phyloP scores from a whole-genome alignment of 2,329 filamentous ascomycete genomes.

The Fusarium albosuccineum region DNA sequence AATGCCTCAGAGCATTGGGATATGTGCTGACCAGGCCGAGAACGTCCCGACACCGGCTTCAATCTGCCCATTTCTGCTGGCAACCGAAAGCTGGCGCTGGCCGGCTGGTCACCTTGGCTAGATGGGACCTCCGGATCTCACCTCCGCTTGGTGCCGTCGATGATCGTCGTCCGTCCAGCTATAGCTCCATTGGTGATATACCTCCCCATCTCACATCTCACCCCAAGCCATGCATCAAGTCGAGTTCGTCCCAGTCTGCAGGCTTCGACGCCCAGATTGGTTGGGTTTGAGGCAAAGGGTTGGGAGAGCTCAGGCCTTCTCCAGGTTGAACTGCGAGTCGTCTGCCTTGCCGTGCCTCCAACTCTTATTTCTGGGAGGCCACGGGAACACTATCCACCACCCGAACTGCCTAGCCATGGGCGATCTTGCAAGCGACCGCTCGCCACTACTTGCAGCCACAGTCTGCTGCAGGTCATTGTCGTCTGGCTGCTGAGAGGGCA shows the following conservation, averaged over 20 bases:
- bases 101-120: constrained; percentile 9
- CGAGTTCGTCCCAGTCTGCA: constrained; percentile 35
- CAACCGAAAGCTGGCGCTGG: constrained; percentile 5
- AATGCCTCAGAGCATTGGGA: constrained; percentile 5
- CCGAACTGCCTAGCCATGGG: constrained; percentile 20
- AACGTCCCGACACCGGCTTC: background rate
- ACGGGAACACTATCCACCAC: constrained; percentile 39
- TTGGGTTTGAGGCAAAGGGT: constrained; percentile 18
- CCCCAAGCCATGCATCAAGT: constrained; percentile 35
- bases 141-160: constrained; percentile 39
- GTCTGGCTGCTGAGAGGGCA: constrained; percentile 4
- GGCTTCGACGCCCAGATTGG: constrained; percentile 33
- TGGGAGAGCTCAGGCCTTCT: constrained; percentile 22
- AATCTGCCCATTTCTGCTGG: background rate
- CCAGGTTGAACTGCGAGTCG: constrained; percentile 30
- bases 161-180: constrained; percentile 35
- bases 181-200: constrained; percentile 34
- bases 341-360: constrained; percentile 40
- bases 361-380: constrained; percentile 31
- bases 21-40: constrained; percentile 8
- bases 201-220: constrained; percentile 24
- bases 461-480: constrained; percentile 1
- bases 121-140: constrained; percentile 37
- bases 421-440: constrained; percentile 30
- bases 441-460: constrained; percentile 45